Evolutionary conservation across 1,284 basidiomycete genomes (phyloP), one percentile per base, ranked within the genome.

Genomic region (Cystobasidium sp.): DNA sequence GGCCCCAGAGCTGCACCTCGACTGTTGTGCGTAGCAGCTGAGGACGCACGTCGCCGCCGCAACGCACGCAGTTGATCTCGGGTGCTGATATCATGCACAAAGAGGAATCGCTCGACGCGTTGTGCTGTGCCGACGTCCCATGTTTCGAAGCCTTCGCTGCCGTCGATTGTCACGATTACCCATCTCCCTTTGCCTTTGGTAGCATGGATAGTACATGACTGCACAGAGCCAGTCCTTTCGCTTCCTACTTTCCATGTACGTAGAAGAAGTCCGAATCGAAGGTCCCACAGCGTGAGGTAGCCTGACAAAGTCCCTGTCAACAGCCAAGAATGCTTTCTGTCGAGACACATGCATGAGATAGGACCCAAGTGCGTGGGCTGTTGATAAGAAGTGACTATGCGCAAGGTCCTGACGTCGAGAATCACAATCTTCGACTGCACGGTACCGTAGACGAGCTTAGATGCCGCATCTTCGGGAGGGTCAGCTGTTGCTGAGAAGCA

Each of bases 351-450:
- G 62, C 89, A 88, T 0, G 93, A 91, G 67, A 97, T 91, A 0
- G 93, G 88, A 0, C 96, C 96, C 75, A 89, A 87, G 79, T 96
- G 91, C 24, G 89, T 87, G 1, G 94, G 93, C 78, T 95, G 92
- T 75, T 91, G 87, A 85, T 95, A 88, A 0, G 86, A 87, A 68
- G 90, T 88, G 10, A 91, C 82, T 7, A 90, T 84, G 22, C 87
- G 87, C 92, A 95, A 94, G 3, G 90, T 91, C 39, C 92, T 88
- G 49, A 98, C 84, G 81, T 98, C 94, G 66, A 98, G 82, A n/a
- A 91, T 85, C 0, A 87, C 86, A 68, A 98, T 88, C 20, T 85
- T 83, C 0, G 91, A 92, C 66, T 91, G 89, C 0, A 90, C 92
- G 0, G 95, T 98, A 0, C 90, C 89, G 76, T 93, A 90, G 1